Evolutionary conservation across 2,329 filamentous ascomycete genomes (phyloP).

Genomic region (Byssothecium circinans): DNA sequence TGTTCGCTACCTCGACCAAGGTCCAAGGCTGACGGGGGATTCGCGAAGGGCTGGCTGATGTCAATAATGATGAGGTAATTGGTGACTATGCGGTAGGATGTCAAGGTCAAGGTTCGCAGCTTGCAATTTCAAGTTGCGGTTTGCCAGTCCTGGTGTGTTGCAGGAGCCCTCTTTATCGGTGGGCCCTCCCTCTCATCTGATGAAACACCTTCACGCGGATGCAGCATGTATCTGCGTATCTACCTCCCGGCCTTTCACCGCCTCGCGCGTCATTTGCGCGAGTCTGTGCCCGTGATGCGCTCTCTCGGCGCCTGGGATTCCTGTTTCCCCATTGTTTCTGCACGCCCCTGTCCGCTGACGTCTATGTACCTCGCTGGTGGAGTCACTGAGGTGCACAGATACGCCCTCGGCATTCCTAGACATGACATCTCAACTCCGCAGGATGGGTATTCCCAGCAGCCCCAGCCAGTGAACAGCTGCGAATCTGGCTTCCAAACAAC

Average conservation of each 20-base stretch:
- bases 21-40: too few relatives aligned
- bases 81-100: background rate
- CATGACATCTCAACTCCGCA: background rate
- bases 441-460: background rate
- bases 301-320: slow-evolving; percentile 12
- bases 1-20: too few relatives aligned
- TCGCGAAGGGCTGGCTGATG: too few relatives aligned
- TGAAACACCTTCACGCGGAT: slow-evolving; percentile 15
- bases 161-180: slow-evolving; percentile 3
- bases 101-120: background rate
- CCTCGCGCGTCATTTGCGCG: slow-evolving; percentile 19
- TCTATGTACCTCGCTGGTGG: background rate
- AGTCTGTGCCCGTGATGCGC: slow-evolving; percentile 7
- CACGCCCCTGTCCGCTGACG: slow-evolving; percentile 10
- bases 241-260: slow-evolving; percentile 16
- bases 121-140: background rate
- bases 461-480: background rate
- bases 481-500: background rate
- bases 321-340: slow-evolving; percentile 4
- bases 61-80: too few relatives aligned
- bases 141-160: background rate
- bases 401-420: background rate
- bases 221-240: slow-evolving; percentile 4
- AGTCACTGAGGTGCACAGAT: too few relatives aligned
- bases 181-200: slow-evolving; percentile 2